These are phyloP conservation scores for Staphylotrichum longicolle DNA, from an alignment of 495 filamentous ascomycete genomes.

Conservation along the genomic window DNA sequence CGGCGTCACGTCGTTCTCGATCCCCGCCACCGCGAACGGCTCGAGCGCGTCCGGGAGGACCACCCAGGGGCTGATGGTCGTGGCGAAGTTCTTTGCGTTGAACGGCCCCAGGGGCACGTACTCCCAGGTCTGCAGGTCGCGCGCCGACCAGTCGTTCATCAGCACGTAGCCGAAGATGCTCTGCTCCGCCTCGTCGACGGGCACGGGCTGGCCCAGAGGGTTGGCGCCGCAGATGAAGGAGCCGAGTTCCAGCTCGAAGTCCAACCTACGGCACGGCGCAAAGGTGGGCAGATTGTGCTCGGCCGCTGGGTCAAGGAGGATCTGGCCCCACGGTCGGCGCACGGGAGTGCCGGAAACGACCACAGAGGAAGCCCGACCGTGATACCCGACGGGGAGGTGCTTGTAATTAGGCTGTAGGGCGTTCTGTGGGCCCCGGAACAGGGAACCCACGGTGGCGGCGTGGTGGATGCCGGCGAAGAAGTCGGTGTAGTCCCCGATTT, in stretches of 20 bases:
- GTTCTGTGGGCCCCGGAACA: conserved; percentile 77
- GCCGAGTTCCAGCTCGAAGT: conserved; percentile 87
- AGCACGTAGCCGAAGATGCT: conserved; percentile 80
- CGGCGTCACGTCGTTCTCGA: conserved; percentile 62
- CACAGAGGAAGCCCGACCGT: conserved; percentile 76
- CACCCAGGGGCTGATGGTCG: conserved; percentile 85
- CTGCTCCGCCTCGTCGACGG: conserved; percentile 63
- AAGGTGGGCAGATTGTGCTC: conserved; percentile 48
- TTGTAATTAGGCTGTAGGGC: conserved; percentile 89
- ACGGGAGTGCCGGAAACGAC: conserved; percentile 77
- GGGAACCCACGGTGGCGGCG: conserved; percentile 70
- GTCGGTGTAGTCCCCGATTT: conserved; percentile 94
- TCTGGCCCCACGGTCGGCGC: conserved; percentile 77
- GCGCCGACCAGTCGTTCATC: conserved; percentile 92
- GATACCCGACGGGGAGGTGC: conserved; percentile 87
- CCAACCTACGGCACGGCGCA: conserved; percentile 63
- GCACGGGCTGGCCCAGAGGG: conserved; percentile 60
- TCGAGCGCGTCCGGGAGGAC: conserved; percentile 81
- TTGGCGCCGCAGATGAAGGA: conserved; percentile 72
- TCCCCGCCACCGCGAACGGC: conserved; percentile 52
- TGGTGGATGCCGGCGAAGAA: conserved; percentile 94
- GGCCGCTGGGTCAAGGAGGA: conserved; percentile 57
- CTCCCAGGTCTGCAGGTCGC: conserved; percentile 91
- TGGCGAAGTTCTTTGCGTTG: conserved; percentile 89
- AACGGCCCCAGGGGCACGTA: conserved; percentile 85